Evolutionary conservation across 1,284 basidiomycete genomes (phyloP), one percentile per base, ranked within the genome.

Genomic region (Sanghuangporus sanghuang): DNA sequence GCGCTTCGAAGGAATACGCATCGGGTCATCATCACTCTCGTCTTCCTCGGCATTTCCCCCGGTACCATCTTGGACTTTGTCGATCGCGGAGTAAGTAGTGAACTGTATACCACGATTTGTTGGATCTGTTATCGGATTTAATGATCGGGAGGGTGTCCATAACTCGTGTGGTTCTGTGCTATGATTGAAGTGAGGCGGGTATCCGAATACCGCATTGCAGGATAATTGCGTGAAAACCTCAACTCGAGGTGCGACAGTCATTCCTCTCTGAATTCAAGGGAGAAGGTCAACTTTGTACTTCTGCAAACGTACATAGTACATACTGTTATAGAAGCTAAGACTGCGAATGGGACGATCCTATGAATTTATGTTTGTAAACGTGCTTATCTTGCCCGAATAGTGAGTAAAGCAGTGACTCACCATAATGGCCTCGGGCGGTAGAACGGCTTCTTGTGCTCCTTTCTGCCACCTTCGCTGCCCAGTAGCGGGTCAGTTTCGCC

Each of bases 171-270:
- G 71, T 62, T 73, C 71, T 69, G 75, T 68, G 75, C 53, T 80
- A 73, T 76, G 75, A 68, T 78, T 74, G 66, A 79, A 77, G 59
- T 76, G 52, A n/a, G 53, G 46, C 38, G 64, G 65, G 46, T 64
- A 73, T 49, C 79, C 73, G 58, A 84, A 80, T 48, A 88, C 69
- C 18, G 77, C 76, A 66, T 82, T 80, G 75, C 89, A 92, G 2
- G 90, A 84, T 46, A 92, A 77, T 68, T 90, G 85, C n/a, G 87
- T 90, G 75, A 83, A 89, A 39, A 92, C 84, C 75, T 91, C 85
- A 18, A 92, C 83, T 57, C 89, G 82, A 48, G 89, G 85, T 8
- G 89, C 89, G 50, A 89, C 74, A 6, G 89, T 91, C 86, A 92
- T 90, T 61, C 87, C 88, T 53, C 88, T 86, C 89, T 91, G 69